Conservation (phyloP, 108 stramenopile species). For the Chaetoceros tenuissimus region DNA sequence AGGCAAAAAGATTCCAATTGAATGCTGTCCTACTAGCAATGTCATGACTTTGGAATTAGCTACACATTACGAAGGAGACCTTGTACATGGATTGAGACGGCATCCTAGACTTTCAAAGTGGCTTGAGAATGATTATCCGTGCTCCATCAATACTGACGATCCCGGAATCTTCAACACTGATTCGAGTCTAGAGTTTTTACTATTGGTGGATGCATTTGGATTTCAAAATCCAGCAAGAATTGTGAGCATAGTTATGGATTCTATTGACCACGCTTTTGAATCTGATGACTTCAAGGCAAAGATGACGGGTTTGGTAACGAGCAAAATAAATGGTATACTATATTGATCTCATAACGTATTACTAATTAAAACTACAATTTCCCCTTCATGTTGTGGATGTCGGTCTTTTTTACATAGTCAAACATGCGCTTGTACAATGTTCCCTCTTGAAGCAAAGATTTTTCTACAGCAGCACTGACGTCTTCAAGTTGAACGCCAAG, state of each 20-base stretch:
- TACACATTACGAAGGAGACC: constrained; percentile 18
- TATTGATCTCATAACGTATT: not conserved
- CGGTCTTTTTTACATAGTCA: constrained; percentile 11
- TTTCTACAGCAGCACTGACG: constrained; percentile 47
- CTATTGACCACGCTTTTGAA: constrained; percentile 48
- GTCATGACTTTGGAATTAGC: constrained; percentile 66
- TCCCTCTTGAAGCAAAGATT: constrained; percentile 22
- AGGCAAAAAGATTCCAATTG: constrained; percentile 42
- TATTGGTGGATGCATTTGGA: constrained; percentile 34
- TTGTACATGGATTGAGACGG: constrained; percentile 39
- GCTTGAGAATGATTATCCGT: constrained; percentile 31
- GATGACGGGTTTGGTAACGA: constrained; percentile 1
- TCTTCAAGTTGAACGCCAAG: constrained; percentile 61
- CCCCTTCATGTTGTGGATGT: no score
- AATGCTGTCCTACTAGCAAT: constrained; percentile 73
- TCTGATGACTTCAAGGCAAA: constrained; percentile 14
- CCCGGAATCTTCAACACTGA: constrained; percentile 58
- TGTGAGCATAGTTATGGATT: constrained; percentile 19
- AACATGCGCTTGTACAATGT: constrained; percentile 29
- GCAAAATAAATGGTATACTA: constrained; percentile 5
- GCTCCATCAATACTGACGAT: constrained; percentile 65
- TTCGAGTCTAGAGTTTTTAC: constrained; percentile 42
- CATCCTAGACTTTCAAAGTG: constrained; percentile 47
- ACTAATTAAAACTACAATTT: no score
- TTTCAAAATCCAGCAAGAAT: constrained; percentile 14